Base-by-base conservation (phyloP, 768 basidiomycete genomes). In the Macrocybe gigantea region DNA sequence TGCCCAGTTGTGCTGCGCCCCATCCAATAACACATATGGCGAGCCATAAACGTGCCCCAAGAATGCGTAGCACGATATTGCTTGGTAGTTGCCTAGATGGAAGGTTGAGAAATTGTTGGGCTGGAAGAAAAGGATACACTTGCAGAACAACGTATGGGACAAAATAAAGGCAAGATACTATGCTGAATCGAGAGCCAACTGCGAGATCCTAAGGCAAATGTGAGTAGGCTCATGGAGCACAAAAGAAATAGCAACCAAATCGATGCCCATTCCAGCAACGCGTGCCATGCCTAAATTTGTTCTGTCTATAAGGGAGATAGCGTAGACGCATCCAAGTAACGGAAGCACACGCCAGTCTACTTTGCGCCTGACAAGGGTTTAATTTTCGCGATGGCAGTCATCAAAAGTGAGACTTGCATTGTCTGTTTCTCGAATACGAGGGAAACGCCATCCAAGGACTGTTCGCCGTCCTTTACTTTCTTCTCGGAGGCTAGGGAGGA, bases 111-210 rank as follows among this genome's bases (percentile, higher is more conserved):
- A 12, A 35, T 12, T 35, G 12, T 34, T 4, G 31, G 49, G 12
- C 41, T 15, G 13, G 29, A 30, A 15, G 29, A 5, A 30, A 29
- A 52, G 22, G 22, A 29, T 10, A 34, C 11, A 63, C 73, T 49
- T 47, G 74, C 75, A 74, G 60, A 22, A 75, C 43, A 43, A 72
- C 71, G 53, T 73, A 74, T n/a, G 75, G 75, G 8, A 74, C 51
- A 54, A 76, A 75, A 52, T 72, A 76, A 32, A 74, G 51, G 35
- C 65, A 67, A 35, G 71, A 65, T n/a, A 72, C 64, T 52, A 75
- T 67, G 57, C 70, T 74, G 59, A 70, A 77, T 15, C 74, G 71
- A 35, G 61, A 52, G 33, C 73, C 72, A 43, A 67, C 49, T 15
- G 52, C 56, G 39, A 76, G 55, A 41, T 62, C 53, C 74, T 78